These are phyloP conservation scores for Euphorbia tirucalli DNA, from an alignment of 345 rosid genomes.

Conservation along the genomic window DNA sequence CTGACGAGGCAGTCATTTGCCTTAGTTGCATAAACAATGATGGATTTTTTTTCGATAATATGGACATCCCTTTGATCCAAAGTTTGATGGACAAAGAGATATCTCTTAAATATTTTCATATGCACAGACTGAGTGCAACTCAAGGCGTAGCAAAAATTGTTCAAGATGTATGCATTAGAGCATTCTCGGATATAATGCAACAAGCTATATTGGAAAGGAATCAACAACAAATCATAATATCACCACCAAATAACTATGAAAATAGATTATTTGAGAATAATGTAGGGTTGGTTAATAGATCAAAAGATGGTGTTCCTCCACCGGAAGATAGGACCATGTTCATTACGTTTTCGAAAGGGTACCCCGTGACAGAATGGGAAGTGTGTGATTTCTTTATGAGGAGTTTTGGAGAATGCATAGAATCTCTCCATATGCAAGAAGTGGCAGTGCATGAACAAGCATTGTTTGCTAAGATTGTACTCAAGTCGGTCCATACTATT, in stretches of 20 bases:
- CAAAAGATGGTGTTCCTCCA: not conserved
- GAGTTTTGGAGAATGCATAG: constrained; percentile 46
- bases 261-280: not conserved
- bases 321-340: constrained; percentile 56
- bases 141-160: constrained; percentile 28
- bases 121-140: constrained; percentile 22
- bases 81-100: constrained; percentile 30
- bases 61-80: constrained; percentile 33
- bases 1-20: constrained; percentile 46
- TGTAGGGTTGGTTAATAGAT: no score
- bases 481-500: constrained; percentile 26
- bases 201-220: no score
- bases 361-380: constrained; percentile 51
- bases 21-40: constrained; percentile 28
- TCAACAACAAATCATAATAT: not conserved
- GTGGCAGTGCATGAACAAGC: constrained; percentile 40
- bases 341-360: constrained; percentile 61
- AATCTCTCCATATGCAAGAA: constrained; percentile 55
- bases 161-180: constrained; percentile 37
- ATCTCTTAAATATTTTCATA: constrained; percentile 27
- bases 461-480: constrained; percentile 45
- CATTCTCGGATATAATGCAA: constrained; percentile 40
- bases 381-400: constrained; percentile 40
- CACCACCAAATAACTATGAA: not conserved
- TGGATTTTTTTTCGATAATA: not conserved